These are phyloP conservation scores for Phoma sp. DNA, from an alignment of 2,329 filamentous ascomycete genomes.

Conservation along the genomic window DNA sequence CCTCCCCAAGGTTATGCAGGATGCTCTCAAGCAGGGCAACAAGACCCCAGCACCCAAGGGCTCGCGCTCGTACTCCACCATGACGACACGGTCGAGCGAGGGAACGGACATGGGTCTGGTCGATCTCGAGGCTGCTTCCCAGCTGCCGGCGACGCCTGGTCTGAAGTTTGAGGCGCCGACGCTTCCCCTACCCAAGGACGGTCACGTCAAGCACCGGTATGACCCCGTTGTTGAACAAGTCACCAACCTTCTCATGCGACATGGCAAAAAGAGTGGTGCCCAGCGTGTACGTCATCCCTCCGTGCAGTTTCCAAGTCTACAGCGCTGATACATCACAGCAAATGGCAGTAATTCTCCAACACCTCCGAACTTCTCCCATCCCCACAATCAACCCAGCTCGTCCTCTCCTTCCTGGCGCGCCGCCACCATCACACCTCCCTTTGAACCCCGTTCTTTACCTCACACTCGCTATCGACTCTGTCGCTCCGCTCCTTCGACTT, in stretches of 20 bases:
- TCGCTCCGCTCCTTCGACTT: conserved; percentile 87
- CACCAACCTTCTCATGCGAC: conserved; percentile 87
- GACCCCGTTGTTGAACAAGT: conserved; percentile 85
- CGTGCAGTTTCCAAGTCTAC: not conserved
- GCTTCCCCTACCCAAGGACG: conserved; percentile 67
- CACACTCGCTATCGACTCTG: conserved; percentile 87
- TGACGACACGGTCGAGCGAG: conserved; percentile 34
- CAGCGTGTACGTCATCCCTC: conserved; percentile 71
- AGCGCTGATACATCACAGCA: conserved; percentile 62
- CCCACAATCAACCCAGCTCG: conserved; percentile 76
- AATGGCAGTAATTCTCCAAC: conserved; percentile 81
- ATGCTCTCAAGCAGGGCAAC: conserved; percentile 61
- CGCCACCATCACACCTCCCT: conserved; percentile 80
- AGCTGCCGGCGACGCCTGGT: conserved; percentile 53
- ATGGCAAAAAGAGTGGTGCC: conserved; percentile 90
- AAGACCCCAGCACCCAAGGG: conserved; percentile 47
- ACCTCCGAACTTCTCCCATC: conserved; percentile 82
- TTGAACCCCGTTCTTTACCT: conserved; percentile 91
- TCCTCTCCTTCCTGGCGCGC: conserved; percentile 77
- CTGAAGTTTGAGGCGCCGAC: conserved; percentile 80
- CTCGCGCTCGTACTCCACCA: conserved; percentile 66
- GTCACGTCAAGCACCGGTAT: conserved; percentile 80
- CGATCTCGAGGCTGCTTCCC: conserved; percentile 29
- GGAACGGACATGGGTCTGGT: conserved; percentile 43
- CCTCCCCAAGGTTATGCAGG: conserved; percentile 71